A percentile compares a stretch with the other conserved stretches of the same genome.
Conservation (phyloP, 768 basidiomycete genomes). For the Thelephora aurantiotincta region DNA sequence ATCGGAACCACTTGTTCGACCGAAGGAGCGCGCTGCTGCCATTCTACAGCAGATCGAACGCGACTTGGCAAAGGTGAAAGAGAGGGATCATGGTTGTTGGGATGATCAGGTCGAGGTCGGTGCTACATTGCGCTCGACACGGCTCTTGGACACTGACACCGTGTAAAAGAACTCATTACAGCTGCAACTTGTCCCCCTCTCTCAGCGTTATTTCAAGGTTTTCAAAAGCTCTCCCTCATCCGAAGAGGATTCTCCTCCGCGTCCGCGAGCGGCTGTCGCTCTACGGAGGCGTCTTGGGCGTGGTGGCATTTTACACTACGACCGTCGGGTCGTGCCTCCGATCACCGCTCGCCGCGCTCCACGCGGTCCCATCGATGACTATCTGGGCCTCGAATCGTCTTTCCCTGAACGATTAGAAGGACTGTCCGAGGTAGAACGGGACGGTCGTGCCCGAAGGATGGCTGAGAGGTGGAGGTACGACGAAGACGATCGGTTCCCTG, state of each 20-base stretch:
- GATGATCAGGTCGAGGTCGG: slow-evolving; percentile 78
- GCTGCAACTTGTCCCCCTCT: slow-evolving; percentile 36
- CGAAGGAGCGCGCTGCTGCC: slow-evolving; percentile 47
- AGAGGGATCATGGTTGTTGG: slow-evolving; percentile 59
- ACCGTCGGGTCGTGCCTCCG: slow-evolving; percentile 38
- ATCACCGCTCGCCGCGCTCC: slow-evolving; percentile 5
- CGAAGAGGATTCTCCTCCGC: slow-evolving; percentile 15
- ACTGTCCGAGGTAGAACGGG: slow-evolving; percentile 15
- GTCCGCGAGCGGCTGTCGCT: slow-evolving; percentile 24
- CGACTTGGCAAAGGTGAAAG: slow-evolving; percentile 43
- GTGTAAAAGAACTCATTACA: slow-evolving; percentile 53
- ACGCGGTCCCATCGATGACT: slow-evolving; percentile 8
- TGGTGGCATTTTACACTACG: slow-evolving; percentile 64
- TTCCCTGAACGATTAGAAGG: too few relatives aligned
- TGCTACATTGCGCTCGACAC: slow-evolving; percentile 1
- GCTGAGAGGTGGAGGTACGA: slow-evolving; percentile 60
- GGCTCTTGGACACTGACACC: not conserved
- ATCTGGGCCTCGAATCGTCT: slow-evolving; percentile 17
- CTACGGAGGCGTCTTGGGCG: slow-evolving; percentile 73
- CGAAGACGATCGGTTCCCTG: slow-evolving; percentile 40
- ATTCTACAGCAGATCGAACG: slow-evolving; percentile 52
- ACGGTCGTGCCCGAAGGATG: slow-evolving; percentile 28
- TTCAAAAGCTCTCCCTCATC: slow-evolving; percentile 27
- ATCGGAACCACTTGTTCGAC: slow-evolving; percentile 38
- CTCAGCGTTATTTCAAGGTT: slow-evolving; percentile 55